Evolutionary conservation across 2,329 filamentous ascomycete genomes (phyloP), one percentile per base, ranked within the genome.

Genomic region (Epicoccum nigrum): DNA sequence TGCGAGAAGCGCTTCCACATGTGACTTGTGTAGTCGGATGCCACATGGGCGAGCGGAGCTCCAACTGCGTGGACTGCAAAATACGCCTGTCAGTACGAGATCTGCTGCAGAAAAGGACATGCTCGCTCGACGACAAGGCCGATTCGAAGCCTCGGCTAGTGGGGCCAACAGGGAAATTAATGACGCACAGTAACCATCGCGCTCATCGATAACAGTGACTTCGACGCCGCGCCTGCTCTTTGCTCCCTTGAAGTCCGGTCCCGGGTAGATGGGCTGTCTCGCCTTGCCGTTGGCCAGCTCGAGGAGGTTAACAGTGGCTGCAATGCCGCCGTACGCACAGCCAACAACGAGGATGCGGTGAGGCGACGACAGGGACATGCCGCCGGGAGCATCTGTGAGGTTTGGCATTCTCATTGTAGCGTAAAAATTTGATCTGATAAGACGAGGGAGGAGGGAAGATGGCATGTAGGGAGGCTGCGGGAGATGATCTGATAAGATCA

Each of bases 141-240:
- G 46, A 15, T 33, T 31, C 17, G 33, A 52, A 38, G 44, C 53
- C 58, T 65, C 59, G 57, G 57, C 41, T 59, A 61, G 51, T 53
- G 47, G 53, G 47, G 56, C 41, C n/a, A 17, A 27, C 13, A n/a
- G 44, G 21, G 45, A 54, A 35, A 55, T 52, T 39, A 19, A 45
- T 54, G 34, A 58, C 86, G 62, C 77, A 92, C 88, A 92, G 70
- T 85, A 92, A n/a, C 89, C 89, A 76, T 92, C 89, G n/a, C 87
- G 79, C 71, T 92, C 87, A 63, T 92, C 88, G 19, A 90, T 84
- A 17, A 92, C 81, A 17, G 87, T 91, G 42, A 92, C 85, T 30
- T 90, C 81, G 12, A 90, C 72, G 1, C 83, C 79, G 35, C 87
- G 76, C 19, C 76, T 77, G 35, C 77, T 75, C 16, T 55, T 67